These are phyloP conservation scores for Cercospora sesami DNA, from an alignment of 2,329 filamentous ascomycete species.

Conservation along the genomic window DNA sequence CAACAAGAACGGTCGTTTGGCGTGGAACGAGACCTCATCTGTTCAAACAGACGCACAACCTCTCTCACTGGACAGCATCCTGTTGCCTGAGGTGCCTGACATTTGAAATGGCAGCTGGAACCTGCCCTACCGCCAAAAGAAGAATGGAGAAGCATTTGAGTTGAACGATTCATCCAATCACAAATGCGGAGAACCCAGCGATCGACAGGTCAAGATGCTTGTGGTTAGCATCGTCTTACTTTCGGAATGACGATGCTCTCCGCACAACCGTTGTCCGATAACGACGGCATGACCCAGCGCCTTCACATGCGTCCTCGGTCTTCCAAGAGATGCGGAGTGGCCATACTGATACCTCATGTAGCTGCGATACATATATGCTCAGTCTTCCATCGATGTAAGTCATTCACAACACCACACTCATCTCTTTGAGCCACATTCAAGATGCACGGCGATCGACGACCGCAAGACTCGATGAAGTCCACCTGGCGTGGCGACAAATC, in stretches of 20 bases:
- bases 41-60: not conserved
- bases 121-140: conserved; percentile 5
- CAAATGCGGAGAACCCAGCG: not conserved
- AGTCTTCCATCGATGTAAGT: not conserved
- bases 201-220: conserved; percentile 11
- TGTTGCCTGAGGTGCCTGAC: conserved; percentile 11
- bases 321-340: conserved; percentile 11
- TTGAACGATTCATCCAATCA: conserved; percentile 16
- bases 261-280: conserved; percentile 6
- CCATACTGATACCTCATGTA: conserved; percentile 9
- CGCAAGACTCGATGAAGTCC: conserved; percentile 30
- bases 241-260: conserved; percentile 13
- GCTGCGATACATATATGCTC: conserved; percentile 9
- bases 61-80: conserved; percentile 10
- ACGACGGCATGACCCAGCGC: conserved; percentile 12
- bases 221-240: conserved; percentile 5
- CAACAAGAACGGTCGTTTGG: not conserved
- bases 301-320: conserved; percentile 16
- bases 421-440: conserved; percentile 5
- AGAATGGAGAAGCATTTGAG: conserved; percentile 9
- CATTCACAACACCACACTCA: not conserved
- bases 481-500: conserved; percentile 27
- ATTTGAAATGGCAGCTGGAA: not conserved
- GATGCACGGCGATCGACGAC: conserved; percentile 21
- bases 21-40: not conserved